Percentiles rank a stretch among this genome's conserved stretches.
These are phyloP conservation scores for Stellera chamaejasme DNA, from an alignment of 345 rosid genomes.

Conservation along the genomic window DNA sequence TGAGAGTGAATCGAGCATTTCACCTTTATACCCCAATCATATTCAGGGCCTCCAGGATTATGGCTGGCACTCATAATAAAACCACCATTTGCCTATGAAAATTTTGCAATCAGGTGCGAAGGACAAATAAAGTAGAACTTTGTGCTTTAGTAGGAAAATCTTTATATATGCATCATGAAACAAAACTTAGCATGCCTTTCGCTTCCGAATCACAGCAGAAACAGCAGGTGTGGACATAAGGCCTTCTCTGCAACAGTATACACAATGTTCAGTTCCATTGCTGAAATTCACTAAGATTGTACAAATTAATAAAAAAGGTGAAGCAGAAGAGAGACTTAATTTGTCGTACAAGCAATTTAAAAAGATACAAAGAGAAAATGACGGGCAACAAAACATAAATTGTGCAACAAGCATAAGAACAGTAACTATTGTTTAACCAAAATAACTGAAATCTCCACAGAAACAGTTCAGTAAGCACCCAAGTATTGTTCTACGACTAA, in stretches of 20 bases:
- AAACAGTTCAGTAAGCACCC: no score
- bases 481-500: no score
- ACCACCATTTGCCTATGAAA: conserved; percentile 78
- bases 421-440: no score
- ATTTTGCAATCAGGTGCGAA: conserved; percentile 4
- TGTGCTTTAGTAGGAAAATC: conserved; percentile 4
- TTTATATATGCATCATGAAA: conserved; percentile 1
- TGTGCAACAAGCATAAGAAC: no score
- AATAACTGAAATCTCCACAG: no score
- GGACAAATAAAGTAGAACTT: neutral
- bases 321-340: neutral
- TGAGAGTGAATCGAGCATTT: conserved; percentile 10
- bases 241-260: conserved; percentile 55
- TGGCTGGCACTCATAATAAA: conserved; percentile 98
- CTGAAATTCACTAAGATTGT: conserved; percentile 5
- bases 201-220: conserved; percentile 81
- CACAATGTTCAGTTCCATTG: conserved; percentile 11
- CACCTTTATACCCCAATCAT: conserved; percentile 99
- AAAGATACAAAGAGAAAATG: conserved; percentile 1
- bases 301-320: neutral
- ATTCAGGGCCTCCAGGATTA: conserved; percentile 91
- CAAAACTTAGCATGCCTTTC: conserved; percentile 41
- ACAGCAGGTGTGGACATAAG: conserved; percentile 86
- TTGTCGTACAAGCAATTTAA: neutral
- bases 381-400: neutral